Conservation (phyloP, 2,329 filamentous ascomycete species). For the Mollisia scopiformis region DNA sequence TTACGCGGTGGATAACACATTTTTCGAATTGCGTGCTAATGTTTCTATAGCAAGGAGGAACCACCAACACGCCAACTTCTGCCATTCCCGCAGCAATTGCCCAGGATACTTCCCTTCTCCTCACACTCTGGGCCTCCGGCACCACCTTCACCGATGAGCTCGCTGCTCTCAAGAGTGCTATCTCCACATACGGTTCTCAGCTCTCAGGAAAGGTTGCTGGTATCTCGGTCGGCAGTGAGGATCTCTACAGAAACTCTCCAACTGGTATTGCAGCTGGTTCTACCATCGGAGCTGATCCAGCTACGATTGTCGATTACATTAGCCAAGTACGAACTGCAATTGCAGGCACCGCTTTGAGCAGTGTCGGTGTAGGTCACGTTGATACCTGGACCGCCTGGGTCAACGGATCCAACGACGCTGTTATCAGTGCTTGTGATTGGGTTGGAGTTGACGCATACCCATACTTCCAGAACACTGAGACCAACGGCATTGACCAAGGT, state of each 20-base stretch:
- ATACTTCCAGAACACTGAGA: slow-evolving; percentile 75
- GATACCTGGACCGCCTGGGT: slow-evolving; percentile 86
- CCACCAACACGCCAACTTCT: slow-evolving; percentile 64
- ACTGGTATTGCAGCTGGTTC: slow-evolving; percentile 66
- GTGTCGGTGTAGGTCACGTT: slow-evolving; percentile 74
- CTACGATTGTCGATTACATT: slow-evolving; percentile 70
- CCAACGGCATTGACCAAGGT: slow-evolving; percentile 67
- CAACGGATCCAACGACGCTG: slow-evolving; percentile 70
- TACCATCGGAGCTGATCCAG: slow-evolving; percentile 64
- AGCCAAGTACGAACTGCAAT: slow-evolving; percentile 66
- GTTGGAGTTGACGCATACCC: slow-evolving; percentile 84
- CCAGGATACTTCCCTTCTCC: slow-evolving; percentile 76
- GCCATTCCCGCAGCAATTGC: slow-evolving; percentile 83
- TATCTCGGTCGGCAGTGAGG: slow-evolving; percentile 86
- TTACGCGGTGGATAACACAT: not conserved
- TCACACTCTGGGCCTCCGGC: slow-evolving; percentile 83
- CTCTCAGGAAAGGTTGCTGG: slow-evolving; percentile 73
- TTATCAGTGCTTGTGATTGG: slow-evolving; percentile 75
- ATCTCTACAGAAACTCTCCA: slow-evolving; percentile 80
- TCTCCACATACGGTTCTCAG: slow-evolving; percentile 66
- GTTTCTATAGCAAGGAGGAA: slow-evolving; percentile 58
- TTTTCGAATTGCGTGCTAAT: slow-evolving; percentile 23
- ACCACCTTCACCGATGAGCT: slow-evolving; percentile 72
- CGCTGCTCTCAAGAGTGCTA: slow-evolving; percentile 69
- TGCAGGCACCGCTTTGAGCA: slow-evolving; percentile 59